Percentiles rank a stretch among this genome's conserved stretches.
phyloP scores from a whole-genome alignment of 768 basidiomycete genomes.

The Boletus barrowsii region DNA sequence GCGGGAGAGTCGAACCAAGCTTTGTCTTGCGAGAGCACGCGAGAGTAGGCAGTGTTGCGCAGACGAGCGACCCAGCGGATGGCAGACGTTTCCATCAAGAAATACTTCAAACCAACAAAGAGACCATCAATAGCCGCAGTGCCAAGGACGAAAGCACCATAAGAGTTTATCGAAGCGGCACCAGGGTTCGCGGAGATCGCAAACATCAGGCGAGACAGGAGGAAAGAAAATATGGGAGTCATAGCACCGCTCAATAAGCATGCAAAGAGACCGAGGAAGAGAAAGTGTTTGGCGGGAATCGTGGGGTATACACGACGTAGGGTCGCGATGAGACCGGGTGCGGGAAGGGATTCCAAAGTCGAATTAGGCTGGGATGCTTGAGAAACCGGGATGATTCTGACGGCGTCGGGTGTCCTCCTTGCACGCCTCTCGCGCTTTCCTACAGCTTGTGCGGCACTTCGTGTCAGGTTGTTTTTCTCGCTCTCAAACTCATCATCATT shows the following conservation, averaged over 20 bases:
- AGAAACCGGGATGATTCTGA: conserved; percentile 3
- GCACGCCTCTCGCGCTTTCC: conserved; percentile 33
- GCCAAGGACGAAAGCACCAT: conserved; percentile 69
- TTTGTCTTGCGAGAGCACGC: conserved; percentile 77
- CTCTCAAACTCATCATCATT: conserved; percentile 42
- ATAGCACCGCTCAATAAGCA: conserved; percentile 75
- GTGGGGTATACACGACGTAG: conserved; percentile 61
- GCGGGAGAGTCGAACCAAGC: conserved; percentile 76
- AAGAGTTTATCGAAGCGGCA: conserved; percentile 62
- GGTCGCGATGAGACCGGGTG: conserved; percentile 34
- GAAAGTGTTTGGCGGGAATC: conserved; percentile 68
- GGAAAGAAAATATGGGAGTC: conserved; percentile 90
- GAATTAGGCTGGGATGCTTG: conserved; percentile 1
- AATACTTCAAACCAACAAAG: conserved; percentile 72
- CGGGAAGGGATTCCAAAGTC: not conserved
- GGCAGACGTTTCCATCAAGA: conserved; percentile 71
- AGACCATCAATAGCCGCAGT: conserved; percentile 76
- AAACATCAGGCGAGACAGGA: conserved; percentile 78
- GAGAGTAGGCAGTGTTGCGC: conserved; percentile 52
- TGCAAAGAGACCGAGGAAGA: conserved; percentile 67
- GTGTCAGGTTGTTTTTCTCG: conserved; percentile 43
- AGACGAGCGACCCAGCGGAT: conserved; percentile 73
- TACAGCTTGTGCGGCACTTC: conserved; percentile 38
- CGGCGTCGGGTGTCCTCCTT: conserved; percentile 7
- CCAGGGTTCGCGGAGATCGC: conserved; percentile 71